phyloP scores from a whole-genome alignment of 768 basidiomycete genomes.

The Leccinum aurantiacum region DNA sequence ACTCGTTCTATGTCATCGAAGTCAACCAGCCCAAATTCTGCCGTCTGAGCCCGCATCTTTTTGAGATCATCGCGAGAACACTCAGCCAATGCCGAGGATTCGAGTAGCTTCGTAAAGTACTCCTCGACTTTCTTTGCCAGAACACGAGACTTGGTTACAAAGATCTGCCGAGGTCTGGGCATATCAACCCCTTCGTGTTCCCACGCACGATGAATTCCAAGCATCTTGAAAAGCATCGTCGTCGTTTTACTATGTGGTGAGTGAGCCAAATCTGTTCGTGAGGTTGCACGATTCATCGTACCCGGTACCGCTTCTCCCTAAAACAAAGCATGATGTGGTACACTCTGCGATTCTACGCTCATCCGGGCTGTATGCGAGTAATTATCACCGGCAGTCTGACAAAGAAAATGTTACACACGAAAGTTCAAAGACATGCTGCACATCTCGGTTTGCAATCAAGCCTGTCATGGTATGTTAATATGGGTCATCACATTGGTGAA shows the following conservation, averaged over 20 bases:
- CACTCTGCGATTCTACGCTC: slow-evolving; percentile 63
- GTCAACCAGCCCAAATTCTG: slow-evolving; percentile 36
- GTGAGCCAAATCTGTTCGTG: background rate
- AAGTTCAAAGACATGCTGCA: slow-evolving; percentile 29
- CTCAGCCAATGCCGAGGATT: slow-evolving; percentile 41
- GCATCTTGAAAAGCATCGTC: slow-evolving; percentile 75
- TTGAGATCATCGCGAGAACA: slow-evolving; percentile 41
- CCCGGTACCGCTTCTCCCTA: slow-evolving; percentile 77
- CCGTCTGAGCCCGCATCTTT: slow-evolving; percentile 20
- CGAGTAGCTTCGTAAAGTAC: slow-evolving; percentile 54
- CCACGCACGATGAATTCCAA: slow-evolving; percentile 61
- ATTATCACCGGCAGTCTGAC: slow-evolving; percentile 15
- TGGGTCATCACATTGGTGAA: background rate
- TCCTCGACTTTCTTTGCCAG: slow-evolving; percentile 69
- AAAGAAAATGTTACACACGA: slow-evolving; percentile 13
- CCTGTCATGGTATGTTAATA: slow-evolving; percentile 11
- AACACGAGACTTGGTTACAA: slow-evolving; percentile 67
- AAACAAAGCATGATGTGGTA: slow-evolving; percentile 58
- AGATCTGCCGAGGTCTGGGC: slow-evolving; percentile 61
- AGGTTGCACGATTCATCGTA: slow-evolving; percentile 25
- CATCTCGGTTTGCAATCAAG: slow-evolving; percentile 24
- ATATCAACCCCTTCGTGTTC: slow-evolving; percentile 32
- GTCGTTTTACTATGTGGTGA: slow-evolving; percentile 61
- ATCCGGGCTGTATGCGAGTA: slow-evolving; percentile 32
- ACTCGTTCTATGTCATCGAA: slow-evolving; percentile 26